Base-by-base conservation (phyloP, 148 eudicot genomes). In the Suaeda aralocaspica region DNA sequence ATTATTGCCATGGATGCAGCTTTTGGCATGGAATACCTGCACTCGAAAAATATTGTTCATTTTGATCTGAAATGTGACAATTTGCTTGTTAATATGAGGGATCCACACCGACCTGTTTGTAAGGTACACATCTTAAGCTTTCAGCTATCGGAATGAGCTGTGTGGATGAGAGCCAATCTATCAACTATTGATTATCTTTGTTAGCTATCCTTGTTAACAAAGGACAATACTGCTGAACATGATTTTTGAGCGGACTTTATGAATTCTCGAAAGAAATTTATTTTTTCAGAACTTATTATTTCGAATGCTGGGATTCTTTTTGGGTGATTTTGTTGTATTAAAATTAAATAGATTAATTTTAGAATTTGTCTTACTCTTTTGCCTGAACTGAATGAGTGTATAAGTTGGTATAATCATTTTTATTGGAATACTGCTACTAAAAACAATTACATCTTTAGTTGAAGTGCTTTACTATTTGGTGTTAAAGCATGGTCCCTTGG, bases 1-100 rank as follows among this genome's bases (percentile, higher is more conserved):
- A 81, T 87, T 68, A 87, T 93, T 77, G 94, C 98, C 68, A 90
- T 90, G 94, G 98, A 93, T 88, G 94, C 98, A 68, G 98, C 98
- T 73, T 90, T 93, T 83, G 98, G 98, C 67, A 93, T 93, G 98
- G 98, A 93, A 78, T 92, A 93, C 76, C 81, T 93, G 83, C 98
- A 93, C 73, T 87, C 87, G 45, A 93, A 84, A 76, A 93, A 85
- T 82, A 88, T 93, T 67, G 94, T 93, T 79, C 98, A 93, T 85
- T 93, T 93, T 80, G 98, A 93, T 87, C 81, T 93, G 76, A 93
- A 93, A 81, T 90, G 98, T 81, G 98, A 93, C 84, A 93, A 93
- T 80, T 77, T 93, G 74, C 85, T 93, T 70, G 96, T 93, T 52
- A 90, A 86, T 79, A 69, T 90, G 90, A 81, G 96, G 81, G 98